Percentiles rank a stretch among this genome's conserved stretches.
Conservation (phyloP, 2,329 filamentous ascomycete genomes). For the Fusarium verticillioides region DNA sequence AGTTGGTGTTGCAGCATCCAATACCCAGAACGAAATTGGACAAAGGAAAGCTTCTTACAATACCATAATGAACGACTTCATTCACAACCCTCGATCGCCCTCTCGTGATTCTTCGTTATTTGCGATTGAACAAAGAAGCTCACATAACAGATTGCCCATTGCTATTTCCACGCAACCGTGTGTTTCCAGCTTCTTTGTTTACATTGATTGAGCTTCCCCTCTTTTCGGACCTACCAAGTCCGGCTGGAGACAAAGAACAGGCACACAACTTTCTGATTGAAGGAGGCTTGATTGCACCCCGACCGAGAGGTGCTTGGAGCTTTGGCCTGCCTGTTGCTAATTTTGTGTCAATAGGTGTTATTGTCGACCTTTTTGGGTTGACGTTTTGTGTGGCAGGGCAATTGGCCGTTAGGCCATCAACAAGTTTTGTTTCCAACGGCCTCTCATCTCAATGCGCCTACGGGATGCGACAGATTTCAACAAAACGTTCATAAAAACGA, state of each 20-base stretch:
- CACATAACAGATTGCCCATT: neutral
- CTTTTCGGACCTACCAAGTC: constrained; percentile 5
- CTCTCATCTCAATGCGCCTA: neutral
- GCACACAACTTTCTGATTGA: neutral
- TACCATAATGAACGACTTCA: constrained; percentile 20
- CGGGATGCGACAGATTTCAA: neutral
- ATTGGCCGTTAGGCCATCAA: neutral
- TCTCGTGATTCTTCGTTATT: constrained; percentile 14
- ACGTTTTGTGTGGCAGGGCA: neutral
- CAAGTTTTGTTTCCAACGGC: neutral
- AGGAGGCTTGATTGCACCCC: neutral
- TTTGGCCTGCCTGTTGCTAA: constrained; percentile 17
- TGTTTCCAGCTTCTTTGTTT: constrained; percentile 25
- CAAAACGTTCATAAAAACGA: neutral
- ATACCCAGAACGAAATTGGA: neutral
- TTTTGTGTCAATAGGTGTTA: constrained; percentile 21
- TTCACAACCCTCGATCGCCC: neutral
- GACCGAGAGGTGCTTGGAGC: neutral
- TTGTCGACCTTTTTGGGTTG: constrained; percentile 29
- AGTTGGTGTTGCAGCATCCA: neutral
- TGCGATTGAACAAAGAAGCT: constrained; percentile 15
- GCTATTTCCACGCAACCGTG: neutral
- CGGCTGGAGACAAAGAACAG: constrained; percentile 19
- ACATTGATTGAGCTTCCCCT: constrained; percentile 3
- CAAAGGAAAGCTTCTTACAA: constrained; percentile 21